A percentile compares a stretch with the other conserved stretches of the same genome.
Evolutionary conservation across 306 rosid species (phyloP).

Genomic region (Clitoria ternatea): DNA sequence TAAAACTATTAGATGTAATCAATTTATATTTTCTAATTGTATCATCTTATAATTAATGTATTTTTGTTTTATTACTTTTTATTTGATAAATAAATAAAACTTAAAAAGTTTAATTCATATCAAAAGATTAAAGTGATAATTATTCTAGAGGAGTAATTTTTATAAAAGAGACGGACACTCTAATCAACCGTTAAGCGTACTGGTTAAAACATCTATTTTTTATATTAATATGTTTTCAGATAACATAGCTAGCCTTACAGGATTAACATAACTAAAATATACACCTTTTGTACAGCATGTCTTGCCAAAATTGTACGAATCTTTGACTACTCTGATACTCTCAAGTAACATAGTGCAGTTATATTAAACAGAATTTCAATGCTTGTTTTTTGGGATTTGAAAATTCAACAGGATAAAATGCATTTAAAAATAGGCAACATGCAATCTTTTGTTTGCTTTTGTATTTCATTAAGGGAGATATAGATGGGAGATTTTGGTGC

Average conservation of each 20-base stretch:
- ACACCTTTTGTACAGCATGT: neutral
- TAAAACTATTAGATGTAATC: too few relatives aligned
- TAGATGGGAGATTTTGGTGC: neutral
- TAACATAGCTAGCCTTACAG: neutral
- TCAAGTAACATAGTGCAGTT: neutral
- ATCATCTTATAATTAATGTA: too few relatives aligned
- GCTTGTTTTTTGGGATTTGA: neutral
- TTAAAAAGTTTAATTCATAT: too few relatives aligned
- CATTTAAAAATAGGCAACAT: too few relatives aligned
- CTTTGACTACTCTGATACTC: neutral
- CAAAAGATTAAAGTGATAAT: too few relatives aligned
- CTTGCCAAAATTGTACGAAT: neutral
- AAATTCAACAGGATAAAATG: neutral
- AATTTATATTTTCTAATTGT: too few relatives aligned
- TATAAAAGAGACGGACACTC: too few relatives aligned
- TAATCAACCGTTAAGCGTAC: too few relatives aligned
- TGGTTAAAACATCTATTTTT: too few relatives aligned
- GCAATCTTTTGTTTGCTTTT: neutral
- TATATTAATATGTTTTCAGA: neutral
- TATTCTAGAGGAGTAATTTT: too few relatives aligned
- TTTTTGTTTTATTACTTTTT: too few relatives aligned
- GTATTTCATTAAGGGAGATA: neutral
- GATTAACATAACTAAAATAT: neutral
- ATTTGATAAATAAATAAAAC: too few relatives aligned
- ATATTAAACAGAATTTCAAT: neutral